These are phyloP conservation scores for Protea cynaroides DNA, from an alignment of 164 flowering plant species.

Conservation along the genomic window DNA sequence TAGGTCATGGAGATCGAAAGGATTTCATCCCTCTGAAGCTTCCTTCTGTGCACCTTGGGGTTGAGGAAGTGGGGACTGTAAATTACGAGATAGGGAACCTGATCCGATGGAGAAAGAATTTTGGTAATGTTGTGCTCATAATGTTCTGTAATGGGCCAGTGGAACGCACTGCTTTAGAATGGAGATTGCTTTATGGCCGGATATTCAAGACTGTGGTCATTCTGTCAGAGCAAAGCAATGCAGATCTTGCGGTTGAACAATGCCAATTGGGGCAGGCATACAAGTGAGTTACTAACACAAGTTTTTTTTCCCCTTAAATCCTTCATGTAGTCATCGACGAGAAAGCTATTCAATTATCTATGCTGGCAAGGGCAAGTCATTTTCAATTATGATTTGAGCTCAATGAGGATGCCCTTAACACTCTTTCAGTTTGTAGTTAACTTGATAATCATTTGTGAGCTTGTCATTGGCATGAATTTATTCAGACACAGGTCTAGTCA, in stretches of 20 bases:
- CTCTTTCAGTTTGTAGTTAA: too few species aligned
- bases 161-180: constrained; percentile 90
- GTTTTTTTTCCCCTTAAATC: constrained; percentile 1
- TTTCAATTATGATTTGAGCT: too few species aligned
- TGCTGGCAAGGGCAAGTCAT: too few species aligned
- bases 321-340: neutral
- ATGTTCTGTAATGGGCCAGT: constrained; percentile 81
- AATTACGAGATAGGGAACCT: constrained; percentile 87
- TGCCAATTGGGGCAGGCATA: constrained; percentile 57
- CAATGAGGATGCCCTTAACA: too few species aligned
- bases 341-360: too few species aligned
- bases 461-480: too few species aligned
- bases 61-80: constrained; percentile 86
- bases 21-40: constrained; percentile 84
- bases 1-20: constrained; percentile 90
- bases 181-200: constrained; percentile 97
- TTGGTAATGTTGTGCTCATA: constrained; percentile 87
- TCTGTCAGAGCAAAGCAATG: constrained; percentile 60
- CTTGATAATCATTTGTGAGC: too few species aligned
- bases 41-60: constrained; percentile 98
- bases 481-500: too few species aligned
- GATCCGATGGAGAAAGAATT: constrained; percentile 87
- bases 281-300: constrained; percentile 52
- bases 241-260: constrained; percentile 80
- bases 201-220: constrained; percentile 90